These are phyloP conservation scores for Rhododendron vialii DNA, from an alignment of 148 eudicot genomes.

Conservation along the genomic window DNA sequence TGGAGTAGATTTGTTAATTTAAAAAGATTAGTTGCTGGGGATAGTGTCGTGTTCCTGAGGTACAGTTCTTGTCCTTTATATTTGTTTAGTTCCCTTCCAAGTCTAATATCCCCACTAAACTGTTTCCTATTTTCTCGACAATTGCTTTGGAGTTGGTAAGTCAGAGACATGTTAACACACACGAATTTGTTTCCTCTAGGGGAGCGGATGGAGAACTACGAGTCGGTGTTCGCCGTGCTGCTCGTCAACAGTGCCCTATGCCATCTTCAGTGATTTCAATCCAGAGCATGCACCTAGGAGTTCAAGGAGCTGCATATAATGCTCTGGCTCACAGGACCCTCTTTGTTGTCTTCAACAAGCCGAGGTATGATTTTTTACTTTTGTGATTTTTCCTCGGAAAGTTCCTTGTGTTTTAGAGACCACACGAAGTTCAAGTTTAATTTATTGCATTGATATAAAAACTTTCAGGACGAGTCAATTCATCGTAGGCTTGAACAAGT, in stretches of 20 bases:
- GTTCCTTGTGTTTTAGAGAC: neutral
- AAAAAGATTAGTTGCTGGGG: slow-evolving; percentile 89
- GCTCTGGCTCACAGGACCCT: slow-evolving; percentile 53
- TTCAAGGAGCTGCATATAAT: slow-evolving; percentile 85
- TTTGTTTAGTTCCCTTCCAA: neutral
- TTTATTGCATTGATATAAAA: neutral
- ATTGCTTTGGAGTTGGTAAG: neutral
- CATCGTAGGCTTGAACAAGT: slow-evolving; percentile 88
- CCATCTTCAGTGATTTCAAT: slow-evolving; percentile 87
- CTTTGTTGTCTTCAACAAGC: slow-evolving; percentile 85
- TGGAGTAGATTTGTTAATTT: slow-evolving; percentile 96
- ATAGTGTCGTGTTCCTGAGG: slow-evolving; percentile 24
- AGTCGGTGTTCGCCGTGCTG: slow-evolving; percentile 75
- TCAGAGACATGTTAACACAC: too few relatives aligned
- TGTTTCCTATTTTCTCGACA: neutral
- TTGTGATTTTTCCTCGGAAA: neutral
- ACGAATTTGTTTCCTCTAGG: slow-evolving; percentile 25
- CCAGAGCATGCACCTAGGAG: slow-evolving; percentile 70
- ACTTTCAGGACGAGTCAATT: slow-evolving; percentile 82
- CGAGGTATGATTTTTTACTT: slow-evolving; percentile 39
- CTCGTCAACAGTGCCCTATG: slow-evolving; percentile 68
- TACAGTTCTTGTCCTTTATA: too few relatives aligned
- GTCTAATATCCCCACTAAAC: neutral
- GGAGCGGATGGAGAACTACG: slow-evolving; percentile 72
- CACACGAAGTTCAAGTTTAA: neutral